These are phyloP conservation scores for Tripterygium wilfordii DNA, from an alignment of 177 flowering plant genomes.

Conservation along the genomic window DNA sequence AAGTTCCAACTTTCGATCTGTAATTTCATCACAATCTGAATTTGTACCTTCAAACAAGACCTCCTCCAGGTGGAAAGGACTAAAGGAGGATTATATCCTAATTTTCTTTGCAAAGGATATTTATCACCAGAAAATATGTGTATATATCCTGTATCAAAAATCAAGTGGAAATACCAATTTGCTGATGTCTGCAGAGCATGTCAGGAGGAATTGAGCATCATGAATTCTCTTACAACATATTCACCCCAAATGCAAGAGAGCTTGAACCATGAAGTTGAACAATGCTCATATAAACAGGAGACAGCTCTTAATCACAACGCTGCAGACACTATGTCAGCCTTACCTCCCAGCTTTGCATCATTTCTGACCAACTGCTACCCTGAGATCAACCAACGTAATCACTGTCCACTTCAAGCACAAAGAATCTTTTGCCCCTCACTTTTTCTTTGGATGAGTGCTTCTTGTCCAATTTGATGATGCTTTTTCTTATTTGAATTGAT, in stretches of 20 bases:
- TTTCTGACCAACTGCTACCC: constrained; percentile 26
- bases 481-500: neutral
- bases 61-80: constrained; percentile 38
- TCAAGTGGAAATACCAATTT: neutral
- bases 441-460: too few relatives aligned
- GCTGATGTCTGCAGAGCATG: constrained; percentile 21
- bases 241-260: constrained; percentile 16
- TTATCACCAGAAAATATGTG: too few relatives aligned
- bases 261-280: constrained; percentile 12
- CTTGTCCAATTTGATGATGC: neutral
- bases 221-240: constrained; percentile 9
- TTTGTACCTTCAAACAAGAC: constrained; percentile 24
- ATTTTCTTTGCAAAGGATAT: neutral
- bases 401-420: too few relatives aligned
- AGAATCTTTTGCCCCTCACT: too few relatives aligned
- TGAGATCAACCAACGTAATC: constrained; percentile 23
- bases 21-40: constrained; percentile 44
- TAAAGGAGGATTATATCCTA: neutral
- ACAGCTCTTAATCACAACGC: constrained; percentile 1
- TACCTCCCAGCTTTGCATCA: constrained; percentile 48
- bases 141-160: too few relatives aligned
- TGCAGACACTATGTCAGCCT: constrained; percentile 9
- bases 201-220: constrained; percentile 15
- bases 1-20: constrained; percentile 21
- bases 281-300: constrained; percentile 12